Conservation (phyloP, 1,284 basidiomycete genomes). For the Trametes hirsuta region DNA sequence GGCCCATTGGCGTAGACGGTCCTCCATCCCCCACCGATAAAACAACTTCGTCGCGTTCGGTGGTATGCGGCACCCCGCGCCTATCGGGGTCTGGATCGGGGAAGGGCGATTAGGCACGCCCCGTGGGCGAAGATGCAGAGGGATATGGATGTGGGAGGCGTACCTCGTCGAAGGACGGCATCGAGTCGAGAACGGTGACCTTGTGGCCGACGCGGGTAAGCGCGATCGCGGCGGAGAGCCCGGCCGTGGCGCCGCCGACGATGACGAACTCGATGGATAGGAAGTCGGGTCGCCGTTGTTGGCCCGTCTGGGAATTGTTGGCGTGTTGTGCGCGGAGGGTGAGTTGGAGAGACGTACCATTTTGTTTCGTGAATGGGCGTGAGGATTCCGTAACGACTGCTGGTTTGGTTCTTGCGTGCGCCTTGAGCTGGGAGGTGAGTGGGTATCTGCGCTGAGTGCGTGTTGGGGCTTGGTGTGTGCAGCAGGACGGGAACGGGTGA, state of each 20-base stretch:
- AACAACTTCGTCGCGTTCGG: constrained; percentile 35
- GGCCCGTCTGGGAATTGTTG: background rate
- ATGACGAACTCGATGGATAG: constrained; percentile 35
- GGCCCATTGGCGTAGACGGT: constrained; percentile 22
- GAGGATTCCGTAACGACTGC: background rate
- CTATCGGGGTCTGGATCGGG: constrained; percentile 19
- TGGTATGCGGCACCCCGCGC: constrained; percentile 31
- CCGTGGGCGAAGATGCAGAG: background rate
- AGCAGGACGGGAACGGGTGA: too few species aligned
- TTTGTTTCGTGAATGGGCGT: background rate
- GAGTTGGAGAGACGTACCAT: background rate
- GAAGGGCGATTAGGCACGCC: background rate
- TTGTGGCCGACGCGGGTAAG: constrained; percentile 35
- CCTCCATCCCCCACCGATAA: constrained; percentile 35
- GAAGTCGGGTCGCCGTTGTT: constrained; percentile 16
- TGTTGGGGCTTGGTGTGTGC: too few species aligned
- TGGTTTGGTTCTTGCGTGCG: too few species aligned
- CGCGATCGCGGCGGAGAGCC: constrained; percentile 34
- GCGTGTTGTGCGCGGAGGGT: background rate
- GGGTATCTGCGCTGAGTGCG: too few species aligned
- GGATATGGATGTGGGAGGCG: background rate
- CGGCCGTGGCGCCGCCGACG: constrained; percentile 35
- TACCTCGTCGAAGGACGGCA: constrained; percentile 23
- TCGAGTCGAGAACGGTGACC: constrained; percentile 36
- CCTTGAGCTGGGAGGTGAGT: too few species aligned